Evolutionary conservation across 176 grass and related monocot genomes (phyloP).

Genomic region (maize (Zea mays)): DNA sequence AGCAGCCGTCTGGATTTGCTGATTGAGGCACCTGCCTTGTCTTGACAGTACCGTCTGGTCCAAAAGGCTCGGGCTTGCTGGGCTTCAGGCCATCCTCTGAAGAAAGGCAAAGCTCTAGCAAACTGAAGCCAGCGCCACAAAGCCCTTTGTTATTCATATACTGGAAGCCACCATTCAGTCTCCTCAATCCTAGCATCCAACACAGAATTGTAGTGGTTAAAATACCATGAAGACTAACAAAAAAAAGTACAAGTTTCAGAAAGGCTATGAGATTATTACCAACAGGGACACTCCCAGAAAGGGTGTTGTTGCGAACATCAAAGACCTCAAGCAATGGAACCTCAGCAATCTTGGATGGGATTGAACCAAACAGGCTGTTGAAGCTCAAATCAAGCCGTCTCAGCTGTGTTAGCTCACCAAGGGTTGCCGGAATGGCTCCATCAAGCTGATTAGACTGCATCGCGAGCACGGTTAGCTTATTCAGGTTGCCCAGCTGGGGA

Average conservation of each 20-base stretch:
- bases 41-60: conserved; percentile 55
- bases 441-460: conserved; percentile 81
- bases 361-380: conserved; percentile 81
- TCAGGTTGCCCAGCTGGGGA: conserved; percentile 59
- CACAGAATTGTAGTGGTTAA: conserved; percentile 21
- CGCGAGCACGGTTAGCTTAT: conserved; percentile 72
- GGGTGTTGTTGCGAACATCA: conserved; percentile 79
- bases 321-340: conserved; percentile 68
- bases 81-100: conserved; percentile 63
- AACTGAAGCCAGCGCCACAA: conserved; percentile 74
- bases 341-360: conserved; percentile 65
- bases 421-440: conserved; percentile 86
- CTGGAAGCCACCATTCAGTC: conserved; percentile 73
- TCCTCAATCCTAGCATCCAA: conserved; percentile 59
- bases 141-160: conserved; percentile 78
- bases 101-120: conserved; percentile 56
- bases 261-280: conserved; percentile 45
- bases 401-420: conserved; percentile 61
- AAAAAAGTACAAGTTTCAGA: neutral
- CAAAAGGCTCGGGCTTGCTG: conserved; percentile 85
- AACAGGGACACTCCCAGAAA: conserved; percentile 71
- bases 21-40: conserved; percentile 74
- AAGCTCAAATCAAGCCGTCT: conserved; percentile 88
- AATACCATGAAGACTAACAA: neutral
- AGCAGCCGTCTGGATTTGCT: conserved; percentile 47